A percentile compares a stretch with the other conserved stretches of the same genome.
Conservation (phyloP, 139 green algal genomes). For the Trebouxia sp. region DNA sequence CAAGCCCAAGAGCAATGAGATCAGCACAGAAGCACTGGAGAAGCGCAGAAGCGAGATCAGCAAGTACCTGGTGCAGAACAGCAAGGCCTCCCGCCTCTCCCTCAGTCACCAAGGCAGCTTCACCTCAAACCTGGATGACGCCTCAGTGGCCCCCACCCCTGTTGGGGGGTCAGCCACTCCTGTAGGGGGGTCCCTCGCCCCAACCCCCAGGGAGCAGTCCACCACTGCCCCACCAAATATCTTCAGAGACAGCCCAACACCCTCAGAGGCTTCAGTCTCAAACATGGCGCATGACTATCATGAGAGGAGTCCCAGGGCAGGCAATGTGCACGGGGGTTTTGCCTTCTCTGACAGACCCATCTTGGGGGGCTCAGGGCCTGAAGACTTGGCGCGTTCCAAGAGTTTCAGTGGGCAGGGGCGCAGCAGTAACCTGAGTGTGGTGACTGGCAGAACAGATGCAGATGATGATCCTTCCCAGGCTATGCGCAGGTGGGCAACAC, state of each 20-base stretch:
- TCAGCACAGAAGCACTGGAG: conserved; percentile 5
- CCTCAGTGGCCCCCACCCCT: not conserved
- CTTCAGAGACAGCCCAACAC: not conserved
- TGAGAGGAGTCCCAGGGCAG: not conserved
- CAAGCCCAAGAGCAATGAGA: not conserved
- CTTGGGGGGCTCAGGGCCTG: not conserved
- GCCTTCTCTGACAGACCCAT: conserved; percentile 11
- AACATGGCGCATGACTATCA: not conserved
- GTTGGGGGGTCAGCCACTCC: not conserved
- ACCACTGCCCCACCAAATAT: not conserved
- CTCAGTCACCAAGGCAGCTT: not conserved
- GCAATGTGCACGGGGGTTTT: not conserved
- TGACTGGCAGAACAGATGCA: not conserved
- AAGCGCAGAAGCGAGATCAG: not conserved
- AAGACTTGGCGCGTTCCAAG: not conserved
- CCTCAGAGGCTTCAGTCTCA: not conserved
- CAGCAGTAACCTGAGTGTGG: not conserved
- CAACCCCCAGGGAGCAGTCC: not conserved
- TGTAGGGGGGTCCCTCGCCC: not conserved
- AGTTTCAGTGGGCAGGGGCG: conserved; percentile 14
- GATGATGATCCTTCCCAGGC: not conserved
- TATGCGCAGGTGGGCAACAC: not conserved
- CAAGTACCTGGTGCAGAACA: conserved; percentile 8
- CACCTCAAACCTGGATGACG: not conserved
- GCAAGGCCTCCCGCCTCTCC: not conserved